A percentile compares a stretch with the other conserved stretches of the same genome.
Conservation (phyloP, 148 eudicot genomes). For the Chenopodium suecicum region DNA sequence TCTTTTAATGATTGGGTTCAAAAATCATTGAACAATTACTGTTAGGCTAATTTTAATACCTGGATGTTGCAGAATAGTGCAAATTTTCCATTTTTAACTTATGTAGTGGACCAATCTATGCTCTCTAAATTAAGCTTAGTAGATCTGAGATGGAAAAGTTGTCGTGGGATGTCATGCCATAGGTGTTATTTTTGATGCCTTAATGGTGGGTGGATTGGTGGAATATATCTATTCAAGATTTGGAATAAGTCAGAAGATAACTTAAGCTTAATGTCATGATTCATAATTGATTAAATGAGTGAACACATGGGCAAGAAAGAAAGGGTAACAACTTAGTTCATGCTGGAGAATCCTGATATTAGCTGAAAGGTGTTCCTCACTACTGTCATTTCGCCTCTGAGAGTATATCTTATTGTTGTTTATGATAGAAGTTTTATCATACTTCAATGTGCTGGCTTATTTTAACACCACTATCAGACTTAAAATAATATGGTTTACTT, state of each 20-base stretch:
- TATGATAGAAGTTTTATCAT: too few relatives aligned
- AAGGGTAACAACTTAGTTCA: too few relatives aligned
- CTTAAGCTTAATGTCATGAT: background rate
- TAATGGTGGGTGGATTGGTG: background rate
- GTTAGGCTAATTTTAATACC: background rate
- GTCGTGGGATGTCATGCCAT: too few relatives aligned
- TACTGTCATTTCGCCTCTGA: too few relatives aligned
- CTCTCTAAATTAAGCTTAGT: background rate
- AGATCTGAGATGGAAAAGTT: too few relatives aligned
- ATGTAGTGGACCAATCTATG: background rate
- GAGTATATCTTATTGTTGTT: too few relatives aligned
- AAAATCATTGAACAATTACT: background rate
- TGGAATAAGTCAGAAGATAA: background rate
- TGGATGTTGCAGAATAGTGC: background rate
- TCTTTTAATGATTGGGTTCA: background rate
- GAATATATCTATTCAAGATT: background rate
- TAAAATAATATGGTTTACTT: too few relatives aligned
- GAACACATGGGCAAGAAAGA: background rate
- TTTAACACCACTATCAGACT: too few relatives aligned
- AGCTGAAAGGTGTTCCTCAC: too few relatives aligned
- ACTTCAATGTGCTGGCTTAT: too few relatives aligned
- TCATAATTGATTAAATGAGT: background rate
- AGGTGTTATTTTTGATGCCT: too few relatives aligned
- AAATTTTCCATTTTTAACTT: background rate
- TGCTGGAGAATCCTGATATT: too few relatives aligned